These are phyloP conservation scores for Prototheca wickerhamii DNA, from an alignment of 163 green algal species.

Conservation along the genomic window DNA sequence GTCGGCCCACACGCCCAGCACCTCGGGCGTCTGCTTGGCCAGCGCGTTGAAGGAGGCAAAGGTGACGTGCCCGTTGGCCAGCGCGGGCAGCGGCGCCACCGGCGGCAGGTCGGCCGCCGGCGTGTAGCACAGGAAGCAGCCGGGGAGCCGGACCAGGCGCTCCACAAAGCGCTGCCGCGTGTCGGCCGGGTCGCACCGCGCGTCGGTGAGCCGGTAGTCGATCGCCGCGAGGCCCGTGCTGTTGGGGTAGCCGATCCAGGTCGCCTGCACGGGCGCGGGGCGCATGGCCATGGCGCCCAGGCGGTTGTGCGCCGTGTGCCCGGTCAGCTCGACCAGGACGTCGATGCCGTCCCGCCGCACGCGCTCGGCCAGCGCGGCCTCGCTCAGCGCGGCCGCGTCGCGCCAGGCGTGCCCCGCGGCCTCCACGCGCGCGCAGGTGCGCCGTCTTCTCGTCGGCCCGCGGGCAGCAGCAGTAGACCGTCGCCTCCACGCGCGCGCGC, in stretches of 20 bases:
- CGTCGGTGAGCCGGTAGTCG: constrained; percentile 92
- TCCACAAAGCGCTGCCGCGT: constrained; percentile 66
- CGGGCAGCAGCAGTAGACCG: constrained; percentile 51
- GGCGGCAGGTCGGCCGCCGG: constrained; percentile 63
- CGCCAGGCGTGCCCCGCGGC: constrained; percentile 55
- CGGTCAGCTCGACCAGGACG: constrained; percentile 93
- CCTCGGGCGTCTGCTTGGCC: constrained; percentile 86
- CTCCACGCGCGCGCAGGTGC: constrained; percentile 45
- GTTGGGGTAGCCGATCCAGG: constrained; percentile 98
- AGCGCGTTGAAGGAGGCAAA: constrained; percentile 98
- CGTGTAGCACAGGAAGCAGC: constrained; percentile 97
- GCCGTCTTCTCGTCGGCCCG: constrained; percentile 47
- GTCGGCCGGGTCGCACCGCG: constrained; percentile 62
- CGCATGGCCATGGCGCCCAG: constrained; percentile 72
- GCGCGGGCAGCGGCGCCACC: constrained; percentile 66
- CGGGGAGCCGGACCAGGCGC: constrained; percentile 75
- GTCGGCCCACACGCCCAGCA: constrained; percentile 67
- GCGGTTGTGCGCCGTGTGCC: constrained; percentile 93
- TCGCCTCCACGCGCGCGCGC: constrained; percentile 19
- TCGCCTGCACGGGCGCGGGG: constrained; percentile 83
- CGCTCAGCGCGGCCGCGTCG: constrained; percentile 44
- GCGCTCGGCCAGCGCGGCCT: constrained; percentile 60
- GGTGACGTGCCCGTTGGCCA: constrained; percentile 77
- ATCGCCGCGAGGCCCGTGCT: constrained; percentile 77
- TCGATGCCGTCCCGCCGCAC: constrained; percentile 77